phyloP scores from a whole-genome alignment of 805 yeast species.

The Saccharomyces paradoxus region DNA sequence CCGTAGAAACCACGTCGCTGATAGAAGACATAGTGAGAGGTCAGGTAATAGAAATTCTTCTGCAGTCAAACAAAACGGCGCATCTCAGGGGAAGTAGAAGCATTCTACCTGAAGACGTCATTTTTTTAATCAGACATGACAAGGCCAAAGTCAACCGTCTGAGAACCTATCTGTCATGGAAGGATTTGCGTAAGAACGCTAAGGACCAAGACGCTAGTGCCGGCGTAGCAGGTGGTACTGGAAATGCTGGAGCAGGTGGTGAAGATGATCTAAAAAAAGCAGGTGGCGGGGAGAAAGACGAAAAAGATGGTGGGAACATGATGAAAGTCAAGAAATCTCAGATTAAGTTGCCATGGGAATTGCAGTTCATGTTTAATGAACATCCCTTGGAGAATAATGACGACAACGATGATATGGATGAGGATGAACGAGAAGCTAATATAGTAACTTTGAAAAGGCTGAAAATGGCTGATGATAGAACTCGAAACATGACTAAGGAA shows the following conservation, averaged over 20 bases:
- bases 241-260: constrained; percentile 36
- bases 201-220: constrained; percentile 60
- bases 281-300: constrained; percentile 18
- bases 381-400: constrained; percentile 70
- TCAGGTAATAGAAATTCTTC: constrained; percentile 79
- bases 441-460: constrained; percentile 80
- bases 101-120: constrained; percentile 86
- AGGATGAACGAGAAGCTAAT: constrained; percentile 84
- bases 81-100: constrained; percentile 72
- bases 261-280: constrained; percentile 31
- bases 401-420: constrained; percentile 65
- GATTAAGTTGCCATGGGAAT: constrained; percentile 88
- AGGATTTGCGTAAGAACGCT: constrained; percentile 83
- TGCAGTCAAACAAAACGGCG: constrained; percentile 74
- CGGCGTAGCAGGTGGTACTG: constrained; percentile 44
- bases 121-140: constrained; percentile 85
- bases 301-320: constrained; percentile 37
- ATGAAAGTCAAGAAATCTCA: constrained; percentile 65
- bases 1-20: constrained; percentile 81
- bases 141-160: constrained; percentile 87
- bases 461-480: constrained; percentile 89
- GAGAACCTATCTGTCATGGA: constrained; percentile 90
- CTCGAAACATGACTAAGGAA: constrained; percentile 87
- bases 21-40: constrained; percentile 93
- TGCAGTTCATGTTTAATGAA: constrained; percentile 87